Percentiles rank a stretch among this genome's conserved stretches.
Evolutionary conservation across 2,329 filamentous ascomycete genomes (phyloP).

Genomic region (Fusarium poae): DNA sequence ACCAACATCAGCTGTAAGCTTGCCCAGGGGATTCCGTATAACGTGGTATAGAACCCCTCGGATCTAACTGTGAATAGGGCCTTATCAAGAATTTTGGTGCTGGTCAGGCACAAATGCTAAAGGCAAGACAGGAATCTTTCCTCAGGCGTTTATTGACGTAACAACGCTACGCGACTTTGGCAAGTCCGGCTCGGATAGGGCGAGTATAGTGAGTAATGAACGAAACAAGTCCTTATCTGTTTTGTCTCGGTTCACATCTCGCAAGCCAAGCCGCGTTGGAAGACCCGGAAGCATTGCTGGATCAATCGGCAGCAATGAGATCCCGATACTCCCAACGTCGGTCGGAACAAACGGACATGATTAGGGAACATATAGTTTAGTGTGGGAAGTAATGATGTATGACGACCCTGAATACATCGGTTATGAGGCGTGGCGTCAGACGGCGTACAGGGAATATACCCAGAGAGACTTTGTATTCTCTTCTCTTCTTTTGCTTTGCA

Average conservation of each 20-base stretch:
- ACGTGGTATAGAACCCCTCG: not conserved
- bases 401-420: conserved; percentile 12
- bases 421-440: conserved; percentile 25
- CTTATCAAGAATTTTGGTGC: conserved; percentile 66
- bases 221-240: conserved; percentile 53
- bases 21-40: not conserved
- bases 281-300: conserved; percentile 53
- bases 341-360: conserved; percentile 24
- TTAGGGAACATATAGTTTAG: conserved; percentile 1
- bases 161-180: conserved; percentile 58
- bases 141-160: conserved; percentile 62
- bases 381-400: conserved; percentile 17
- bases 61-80: conserved; percentile 52
- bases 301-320: conserved; percentile 52
- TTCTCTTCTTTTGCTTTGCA: conserved; percentile 15
- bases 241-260: conserved; percentile 54
- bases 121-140: conserved; percentile 67
- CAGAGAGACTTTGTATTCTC: conserved; percentile 16
- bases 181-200: conserved; percentile 48
- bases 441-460: conserved; percentile 41
- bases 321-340: conserved; percentile 37
- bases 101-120: conserved; percentile 67
- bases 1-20: conserved; percentile 71
- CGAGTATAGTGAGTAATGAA: conserved; percentile 53
- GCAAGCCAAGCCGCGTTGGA: conserved; percentile 47